Percentiles rank a stretch among this genome's conserved stretches.
Evolutionary conservation across 108 stramenopile species (phyloP).

Genomic region (Bacterosira constricta): DNA sequence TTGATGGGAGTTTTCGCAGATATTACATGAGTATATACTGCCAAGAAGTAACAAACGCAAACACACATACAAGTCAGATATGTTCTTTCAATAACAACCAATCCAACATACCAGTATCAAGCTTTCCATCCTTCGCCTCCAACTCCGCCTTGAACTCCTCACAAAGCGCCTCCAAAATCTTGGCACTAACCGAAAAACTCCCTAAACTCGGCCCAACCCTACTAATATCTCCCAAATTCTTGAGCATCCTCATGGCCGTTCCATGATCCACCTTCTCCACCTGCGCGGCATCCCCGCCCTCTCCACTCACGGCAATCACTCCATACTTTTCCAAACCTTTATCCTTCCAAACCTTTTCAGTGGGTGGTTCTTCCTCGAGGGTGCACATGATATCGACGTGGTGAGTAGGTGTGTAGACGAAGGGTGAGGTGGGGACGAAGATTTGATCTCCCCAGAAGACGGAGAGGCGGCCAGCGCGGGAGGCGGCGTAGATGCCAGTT

Average conservation of each 20-base stretch:
- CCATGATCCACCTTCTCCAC: slow-evolving; percentile 98
- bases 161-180: slow-evolving; percentile 83
- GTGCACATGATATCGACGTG: slow-evolving; percentile 98
- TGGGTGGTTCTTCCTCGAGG: slow-evolving; percentile 85
- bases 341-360: slow-evolving; percentile 88
- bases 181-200: slow-evolving; percentile 90
- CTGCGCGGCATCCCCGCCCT: slow-evolving; percentile 92
- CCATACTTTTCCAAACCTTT: slow-evolving; percentile 98
- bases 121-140: slow-evolving; percentile 83
- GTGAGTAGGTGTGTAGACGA: slow-evolving; percentile 82
- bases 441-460: slow-evolving; percentile 99
- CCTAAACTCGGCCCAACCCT: slow-evolving; percentile 95
- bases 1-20: no score
- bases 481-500: slow-evolving; percentile 95
- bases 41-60: background rate
- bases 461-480: slow-evolving; percentile 90
- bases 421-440: slow-evolving; percentile 88
- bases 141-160: slow-evolving; percentile 88
- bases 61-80: background rate
- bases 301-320: slow-evolving; percentile 90
- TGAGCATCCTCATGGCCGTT: slow-evolving; percentile 93
- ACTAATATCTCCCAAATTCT: slow-evolving; percentile 84
- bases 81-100: background rate
- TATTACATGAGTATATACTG: no score
- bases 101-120: slow-evolving; percentile 51